These are phyloP conservation scores for Populus pruinosa DNA, from an alignment of 345 rosid species.

Conservation along the genomic window DNA sequence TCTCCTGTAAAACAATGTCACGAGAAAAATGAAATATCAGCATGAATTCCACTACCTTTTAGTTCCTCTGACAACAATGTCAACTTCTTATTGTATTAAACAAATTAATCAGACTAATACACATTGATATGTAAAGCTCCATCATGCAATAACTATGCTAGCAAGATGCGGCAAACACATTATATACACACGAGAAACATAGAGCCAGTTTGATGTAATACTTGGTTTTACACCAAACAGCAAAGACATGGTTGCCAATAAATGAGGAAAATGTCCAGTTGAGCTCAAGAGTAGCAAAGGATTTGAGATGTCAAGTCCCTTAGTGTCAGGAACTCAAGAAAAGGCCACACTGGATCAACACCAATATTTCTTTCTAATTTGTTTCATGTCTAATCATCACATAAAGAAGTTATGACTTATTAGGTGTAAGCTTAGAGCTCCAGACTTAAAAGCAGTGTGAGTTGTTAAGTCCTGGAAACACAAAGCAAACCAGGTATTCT, in stretches of 20 bases:
- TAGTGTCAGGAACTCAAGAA: not conserved
- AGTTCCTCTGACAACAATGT: not conserved
- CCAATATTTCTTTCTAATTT: not conserved
- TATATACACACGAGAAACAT: not conserved
- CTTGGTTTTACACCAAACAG: not conserved
- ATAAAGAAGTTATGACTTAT: not conserved
- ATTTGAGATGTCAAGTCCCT: not conserved
- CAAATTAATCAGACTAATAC: not conserved
- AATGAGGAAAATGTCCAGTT: not conserved
- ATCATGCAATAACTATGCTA: too few relatives aligned
- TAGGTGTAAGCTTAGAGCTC: not conserved
- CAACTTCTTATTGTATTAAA: not conserved
- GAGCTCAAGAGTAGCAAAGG: not conserved
- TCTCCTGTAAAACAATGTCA: slow-evolving; percentile 51
- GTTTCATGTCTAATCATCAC: not conserved
- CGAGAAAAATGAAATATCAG: slow-evolving; percentile 3
- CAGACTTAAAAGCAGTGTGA: not conserved
- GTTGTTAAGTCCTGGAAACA: not conserved
- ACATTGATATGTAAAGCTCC: too few relatives aligned
- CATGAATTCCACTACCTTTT: not conserved
- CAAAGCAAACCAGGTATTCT: not conserved
- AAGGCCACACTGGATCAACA: not conserved
- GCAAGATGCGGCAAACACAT: not conserved
- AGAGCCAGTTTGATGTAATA: not conserved
- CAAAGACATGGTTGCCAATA: not conserved